Evolutionary conservation across 768 basidiomycete species (phyloP), one percentile per base, ranked within the genome.

Genomic region (Thelephora aurantiotincta): DNA sequence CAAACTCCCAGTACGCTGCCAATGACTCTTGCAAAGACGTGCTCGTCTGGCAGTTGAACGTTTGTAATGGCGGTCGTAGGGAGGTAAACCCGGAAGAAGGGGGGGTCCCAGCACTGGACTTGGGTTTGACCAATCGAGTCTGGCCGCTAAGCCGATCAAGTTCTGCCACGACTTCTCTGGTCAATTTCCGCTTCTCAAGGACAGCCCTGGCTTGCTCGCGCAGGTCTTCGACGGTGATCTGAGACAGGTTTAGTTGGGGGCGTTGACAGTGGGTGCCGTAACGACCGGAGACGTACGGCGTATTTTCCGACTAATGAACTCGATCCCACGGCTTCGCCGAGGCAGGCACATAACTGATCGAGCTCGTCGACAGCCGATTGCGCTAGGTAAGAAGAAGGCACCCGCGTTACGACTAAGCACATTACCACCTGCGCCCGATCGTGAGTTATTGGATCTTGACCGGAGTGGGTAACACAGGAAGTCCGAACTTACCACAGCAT

Each of bases 401-500:
- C 63, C 14, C 64, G 60, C 12, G 62, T 63, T 6, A 65, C 65
- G 16, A 69, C 50, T 30, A 67, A 48, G 30, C 64, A 63, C 61
- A 66, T 61, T 23, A 66, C 63, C 37, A 67, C 64, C 82, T 85
- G 33, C 14, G 18, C 2, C 33, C 12, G 0, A 16, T 55, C 14
- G 3, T 33, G 9, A 33, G 13, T 26, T 20, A 19, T 45, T 11
- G 22, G 14, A 26, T 43, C 49, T 33, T 48, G 14, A 42, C 38
- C 42, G 5, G 20, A 36, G 6, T n/a, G 11, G 19, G 3, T 22
- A 33, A 20, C 14, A 38, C 38, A 14, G 16, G 3, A 9, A 41
- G 20, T 3, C 9, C 62, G 9, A 16, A 58, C 80, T 52, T 55
- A 85, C 83, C 5, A 74, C 73, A 3, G 78, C 78, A 3, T 80